Conservation (phyloP, 2,329 filamentous ascomycete species). For the Fusarium neocosmosporiellum region DNA sequence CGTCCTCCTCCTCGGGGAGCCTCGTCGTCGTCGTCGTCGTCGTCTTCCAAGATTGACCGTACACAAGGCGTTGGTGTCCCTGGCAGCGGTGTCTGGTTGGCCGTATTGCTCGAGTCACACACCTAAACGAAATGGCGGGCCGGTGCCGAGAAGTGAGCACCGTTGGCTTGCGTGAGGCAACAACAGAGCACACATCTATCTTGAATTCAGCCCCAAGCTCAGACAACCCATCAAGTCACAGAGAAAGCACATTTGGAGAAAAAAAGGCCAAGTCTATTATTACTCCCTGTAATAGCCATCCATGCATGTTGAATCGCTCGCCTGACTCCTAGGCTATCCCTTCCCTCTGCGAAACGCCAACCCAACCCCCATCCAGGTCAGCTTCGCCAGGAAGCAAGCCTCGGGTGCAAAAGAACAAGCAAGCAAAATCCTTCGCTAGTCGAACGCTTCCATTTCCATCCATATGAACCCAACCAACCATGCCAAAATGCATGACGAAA, state of each 20-base stretch:
- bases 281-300: slow-evolving; percentile 26
- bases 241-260: neutral
- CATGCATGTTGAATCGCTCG: slow-evolving; percentile 25
- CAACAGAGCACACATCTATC: neutral
- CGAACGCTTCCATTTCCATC: slow-evolving; percentile 1
- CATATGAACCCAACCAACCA: slow-evolving; percentile 7
- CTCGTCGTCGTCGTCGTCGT: too few species aligned
- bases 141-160: too few species aligned
- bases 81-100: too few species aligned
- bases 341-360: slow-evolving; percentile 36
- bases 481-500: slow-evolving; percentile 22
- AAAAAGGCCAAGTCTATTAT: slow-evolving; percentile 27
- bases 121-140: too few species aligned
- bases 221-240: neutral
- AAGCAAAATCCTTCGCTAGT: neutral
- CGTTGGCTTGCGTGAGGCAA: too few species aligned
- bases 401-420: slow-evolving; percentile 6
- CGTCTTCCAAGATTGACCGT: too few species aligned
- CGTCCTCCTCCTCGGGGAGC: too few species aligned
- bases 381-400: slow-evolving; percentile 40
- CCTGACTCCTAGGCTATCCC: slow-evolving; percentile 28
- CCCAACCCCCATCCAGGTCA: slow-evolving; percentile 24
- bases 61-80: too few species aligned
- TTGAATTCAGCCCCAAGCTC: neutral
- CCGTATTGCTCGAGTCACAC: too few species aligned